Evolutionary conservation across 106 monocot genomes (phyloP).

Genomic region (Vanilla planifolia): DNA sequence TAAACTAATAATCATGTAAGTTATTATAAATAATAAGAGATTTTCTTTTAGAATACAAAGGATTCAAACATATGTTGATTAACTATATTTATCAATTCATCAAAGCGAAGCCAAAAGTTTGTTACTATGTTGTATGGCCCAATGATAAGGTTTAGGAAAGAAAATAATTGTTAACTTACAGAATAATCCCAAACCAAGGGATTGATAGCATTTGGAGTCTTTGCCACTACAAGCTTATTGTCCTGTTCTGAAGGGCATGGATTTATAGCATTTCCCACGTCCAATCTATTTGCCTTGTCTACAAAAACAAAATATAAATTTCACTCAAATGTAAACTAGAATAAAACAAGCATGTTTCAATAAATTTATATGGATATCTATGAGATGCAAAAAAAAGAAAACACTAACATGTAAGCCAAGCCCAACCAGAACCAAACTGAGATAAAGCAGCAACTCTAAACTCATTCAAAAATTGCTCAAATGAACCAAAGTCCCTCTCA

Average conservation of each 20-base stretch:
- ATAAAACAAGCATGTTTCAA: neutral
- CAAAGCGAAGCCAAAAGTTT: no score
- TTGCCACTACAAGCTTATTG: conserved; percentile 62
- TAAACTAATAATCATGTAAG: no score
- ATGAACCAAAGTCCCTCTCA: conserved; percentile 87
- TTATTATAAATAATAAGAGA: no score
- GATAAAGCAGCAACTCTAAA: conserved; percentile 53
- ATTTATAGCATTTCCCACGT: conserved; percentile 72
- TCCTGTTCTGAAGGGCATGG: conserved; percentile 68
- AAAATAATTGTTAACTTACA: conserved; percentile 42
- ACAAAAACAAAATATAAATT: conserved; percentile 1
- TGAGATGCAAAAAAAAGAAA: neutral
- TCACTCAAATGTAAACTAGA: neutral
- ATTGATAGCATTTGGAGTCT: conserved; percentile 91
- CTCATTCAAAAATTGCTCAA: conserved; percentile 45
- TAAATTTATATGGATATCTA: neutral
- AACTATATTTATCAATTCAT: no score
- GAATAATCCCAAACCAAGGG: conserved; percentile 83
- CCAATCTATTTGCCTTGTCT: conserved; percentile 77
- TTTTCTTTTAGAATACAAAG: no score
- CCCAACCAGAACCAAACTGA: conserved; percentile 98
- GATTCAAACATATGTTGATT: no score
- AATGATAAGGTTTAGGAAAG: no score
- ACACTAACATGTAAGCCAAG: conserved; percentile 79
- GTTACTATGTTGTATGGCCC: no score